Evolutionary conservation across 805 yeast genomes (phyloP), one percentile per base, ranked within the genome.

Genomic region (Maudiozyma bulderi): DNA sequence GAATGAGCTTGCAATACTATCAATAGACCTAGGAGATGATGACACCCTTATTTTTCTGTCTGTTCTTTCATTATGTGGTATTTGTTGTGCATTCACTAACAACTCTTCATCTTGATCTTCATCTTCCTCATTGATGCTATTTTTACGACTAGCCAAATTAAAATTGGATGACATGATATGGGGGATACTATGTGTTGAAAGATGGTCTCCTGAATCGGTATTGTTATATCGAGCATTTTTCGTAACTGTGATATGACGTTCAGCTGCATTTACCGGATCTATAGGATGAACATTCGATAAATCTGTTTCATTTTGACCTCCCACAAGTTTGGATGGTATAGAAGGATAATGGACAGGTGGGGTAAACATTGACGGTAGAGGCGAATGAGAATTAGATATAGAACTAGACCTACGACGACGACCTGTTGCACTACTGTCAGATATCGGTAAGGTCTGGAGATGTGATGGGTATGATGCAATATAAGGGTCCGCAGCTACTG

Each of bases 321-420:
- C 31, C 7, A 65, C 63, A n/a, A 66, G 47, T 48, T 64, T 61
- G 32, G 63, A 62, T 1, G 64, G 60, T 43, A 62, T 59, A 32
- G 68, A 58, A 30, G 67, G 56, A 49, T 55, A 52, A 45, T 62
- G 58, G 11, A 53, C 46, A 10, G 59, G 50, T 14, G 65, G 60
- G 3, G 50, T 40, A 33, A 65, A 60, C 42, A 56, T 51, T 15
- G 66, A 61, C 8, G 69, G 62, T 31, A 62, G 51, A 14, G 73
- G 72, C 1, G 73, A 68, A 44, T 60, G 59, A 1, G 72, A 68
- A 20, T 60, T 47, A 7, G 66, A 62, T 2, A 57, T 57, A 13
- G 65, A 63, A 3, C 59, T 49, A 9, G 53, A 51, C 28, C 60
- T 50, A n/a, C 49, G 55, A 8, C 49, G 46, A 9, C 43, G 40